Evolutionary conservation across 2,329 filamentous ascomycete genomes (phyloP).

Genomic region (Fusarium veterinarium): DNA sequence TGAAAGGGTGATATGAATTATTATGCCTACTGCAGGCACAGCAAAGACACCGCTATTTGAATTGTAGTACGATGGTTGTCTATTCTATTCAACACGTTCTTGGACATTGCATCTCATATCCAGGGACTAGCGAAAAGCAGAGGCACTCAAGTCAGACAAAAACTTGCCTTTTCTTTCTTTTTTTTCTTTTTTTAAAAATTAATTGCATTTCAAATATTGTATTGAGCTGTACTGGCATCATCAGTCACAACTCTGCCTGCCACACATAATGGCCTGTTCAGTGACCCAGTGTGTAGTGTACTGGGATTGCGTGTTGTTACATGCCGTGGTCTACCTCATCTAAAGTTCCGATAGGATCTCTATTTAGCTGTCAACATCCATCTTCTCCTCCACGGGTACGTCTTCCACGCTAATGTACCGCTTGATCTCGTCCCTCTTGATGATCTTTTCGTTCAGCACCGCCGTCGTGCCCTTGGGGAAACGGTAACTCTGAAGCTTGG

Average conservation of each 20-base stretch:
- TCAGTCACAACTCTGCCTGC: slow-evolving; percentile 11
- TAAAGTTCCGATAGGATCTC: slow-evolving; percentile 17
- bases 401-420: slow-evolving; percentile 95
- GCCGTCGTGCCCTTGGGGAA: slow-evolving; percentile 95
- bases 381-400: slow-evolving; percentile 75
- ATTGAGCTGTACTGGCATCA: slow-evolving; percentile 5
- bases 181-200: not conserved
- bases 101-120: slow-evolving; percentile 27
- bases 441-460: slow-evolving; percentile 94
- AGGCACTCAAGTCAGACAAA: not conserved
- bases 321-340: slow-evolving; percentile 36
- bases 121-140: not conserved
- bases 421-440: slow-evolving; percentile 91
- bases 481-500: slow-evolving; percentile 93
- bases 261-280: slow-evolving; percentile 21
- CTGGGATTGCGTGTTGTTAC: slow-evolving; percentile 42
- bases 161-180: not conserved
- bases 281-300: slow-evolving; percentile 33
- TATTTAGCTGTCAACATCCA: slow-evolving; percentile 72
- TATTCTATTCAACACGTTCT: slow-evolving; percentile 33
- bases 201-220: slow-evolving; percentile 23
- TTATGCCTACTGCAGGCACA: slow-evolving; percentile 13
- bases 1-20: slow-evolving; percentile 8
- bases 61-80: not conserved
- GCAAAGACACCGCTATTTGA: slow-evolving; percentile 10